A percentile compares a stretch with the other conserved stretches of the same genome.
phyloP scores from a whole-genome alignment of 306 rosid species.

The Dalbergia cultrata region DNA sequence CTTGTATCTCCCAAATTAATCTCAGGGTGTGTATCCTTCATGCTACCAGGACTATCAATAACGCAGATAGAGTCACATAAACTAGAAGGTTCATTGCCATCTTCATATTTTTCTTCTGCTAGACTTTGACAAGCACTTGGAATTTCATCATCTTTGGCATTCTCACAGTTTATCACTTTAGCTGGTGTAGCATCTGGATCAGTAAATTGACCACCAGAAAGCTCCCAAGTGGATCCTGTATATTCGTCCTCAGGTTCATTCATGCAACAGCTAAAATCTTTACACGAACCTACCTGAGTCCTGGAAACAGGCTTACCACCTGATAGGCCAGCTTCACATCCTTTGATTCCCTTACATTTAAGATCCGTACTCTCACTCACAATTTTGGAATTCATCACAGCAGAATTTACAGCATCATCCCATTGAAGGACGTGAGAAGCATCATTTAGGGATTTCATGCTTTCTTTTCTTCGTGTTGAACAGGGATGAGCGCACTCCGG shows the following conservation, averaged over 20 bases:
- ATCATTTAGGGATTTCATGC: constrained; percentile 42
- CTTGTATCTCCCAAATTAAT: constrained; percentile 20
- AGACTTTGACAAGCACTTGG: constrained; percentile 34
- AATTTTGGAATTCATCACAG: constrained; percentile 34
- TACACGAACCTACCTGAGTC: constrained; percentile 14
- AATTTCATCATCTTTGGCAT: constrained; percentile 34
- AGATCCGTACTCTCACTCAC: constrained; percentile 39
- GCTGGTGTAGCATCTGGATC: neutral
- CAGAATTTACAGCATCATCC: constrained; percentile 43
- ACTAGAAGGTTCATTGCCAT: constrained; percentile 36
- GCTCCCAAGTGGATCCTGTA: constrained; percentile 16
- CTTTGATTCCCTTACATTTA: constrained; percentile 28
- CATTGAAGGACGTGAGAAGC: constrained; percentile 41
- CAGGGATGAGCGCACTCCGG: constrained; percentile 38
- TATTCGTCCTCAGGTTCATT: constrained; percentile 29
- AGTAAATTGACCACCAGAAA: constrained; percentile 22
- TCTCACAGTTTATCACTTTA: constrained; percentile 23
- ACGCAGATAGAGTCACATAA: constrained; percentile 34
- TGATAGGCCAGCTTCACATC: constrained; percentile 40
- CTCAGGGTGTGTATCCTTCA: constrained; percentile 40
- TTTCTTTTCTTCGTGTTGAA: constrained; percentile 27
- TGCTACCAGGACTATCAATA: constrained; percentile 45
- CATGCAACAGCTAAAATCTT: constrained; percentile 33
- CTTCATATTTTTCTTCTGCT: constrained; percentile 35
- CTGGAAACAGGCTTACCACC: constrained; percentile 35